Base-by-base conservation (phyloP, 306 rosid genomes). In the Cucumis hystrix region DNA sequence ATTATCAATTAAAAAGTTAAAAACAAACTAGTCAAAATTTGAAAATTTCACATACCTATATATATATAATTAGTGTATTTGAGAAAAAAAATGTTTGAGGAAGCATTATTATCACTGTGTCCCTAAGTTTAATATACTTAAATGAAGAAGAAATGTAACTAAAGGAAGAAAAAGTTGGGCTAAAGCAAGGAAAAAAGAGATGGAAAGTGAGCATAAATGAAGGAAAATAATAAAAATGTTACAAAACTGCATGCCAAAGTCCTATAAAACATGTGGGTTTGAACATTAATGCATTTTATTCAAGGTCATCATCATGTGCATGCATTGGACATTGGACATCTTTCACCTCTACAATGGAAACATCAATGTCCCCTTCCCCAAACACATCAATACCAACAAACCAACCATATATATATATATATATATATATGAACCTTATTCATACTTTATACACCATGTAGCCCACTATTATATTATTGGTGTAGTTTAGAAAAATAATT, bases 361-460 rank as follows among this genome's bases (percentile, higher is more conserved):
- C 74, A 67, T n/a, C 17, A 67, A 67, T 67, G 74, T 67, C 30
- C 73, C 73, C 52, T 66, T 66, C 51, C 30, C 52, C 51, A 66
- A 18, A 39, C 51, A 66, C 73, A 66, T 64, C 71, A 64, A 64
- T 64, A 16, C 49, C 23, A 37, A 18, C 14, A 65, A 28, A 28
- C 30, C 30, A 28, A 28, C 30, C 30, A 28, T 28, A 28, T 28
- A 28, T 1, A 28, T 28, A 1, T 28, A 28, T 1, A 28, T 28
- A 1, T 1, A 28, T 28, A 28, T 28, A 28, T 28, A 28, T 28
- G 1, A 28, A 28, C 2, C 8, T 60, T 25, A 4, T 62, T 33
- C 41, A 63, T 61, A 61, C 7, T 63, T 63, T 30, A 15, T 33
- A 35, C 12, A 30, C 10, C 4, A 25, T 45, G 12, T 45, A 28